Percentiles rank a stretch among this genome's conserved stretches.
These are phyloP conservation scores for Auxenochlorella pyrenoidosa DNA, from an alignment of 139 green algal species.

Conservation along the genomic window DNA sequence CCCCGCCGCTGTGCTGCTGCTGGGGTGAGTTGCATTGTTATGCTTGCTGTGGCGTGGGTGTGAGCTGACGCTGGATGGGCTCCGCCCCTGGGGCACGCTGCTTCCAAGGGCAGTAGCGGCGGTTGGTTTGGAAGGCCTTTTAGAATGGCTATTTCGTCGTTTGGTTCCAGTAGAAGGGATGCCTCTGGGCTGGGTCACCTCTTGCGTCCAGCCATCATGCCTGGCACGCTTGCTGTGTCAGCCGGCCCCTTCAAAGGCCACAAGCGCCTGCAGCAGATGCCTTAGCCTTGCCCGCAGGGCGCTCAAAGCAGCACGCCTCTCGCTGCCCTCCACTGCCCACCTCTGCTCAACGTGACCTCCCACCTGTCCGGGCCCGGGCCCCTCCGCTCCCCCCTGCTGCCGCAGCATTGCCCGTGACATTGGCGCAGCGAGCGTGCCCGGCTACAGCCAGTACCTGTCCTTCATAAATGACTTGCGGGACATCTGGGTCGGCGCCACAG, in stretches of 20 bases:
- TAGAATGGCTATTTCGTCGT: no score
- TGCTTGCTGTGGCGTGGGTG: not conserved
- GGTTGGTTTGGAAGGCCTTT: no score
- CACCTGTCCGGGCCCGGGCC: not conserved
- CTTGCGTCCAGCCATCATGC: no score
- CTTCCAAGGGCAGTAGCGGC: no score
- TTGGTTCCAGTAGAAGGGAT: no score
- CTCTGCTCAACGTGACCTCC: not conserved
- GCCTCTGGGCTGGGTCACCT: no score
- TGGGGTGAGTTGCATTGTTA: no score
- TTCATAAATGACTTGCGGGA: slow-evolving; percentile 36
- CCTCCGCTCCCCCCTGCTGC: not conserved
- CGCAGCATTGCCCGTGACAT: slow-evolving; percentile 2
- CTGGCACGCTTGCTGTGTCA: no score
- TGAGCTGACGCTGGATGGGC: not conserved
- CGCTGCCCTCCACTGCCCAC: not conserved
- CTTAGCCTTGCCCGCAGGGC: not conserved
- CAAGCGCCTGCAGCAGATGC: not conserved
- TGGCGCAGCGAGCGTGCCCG: slow-evolving; percentile 4
- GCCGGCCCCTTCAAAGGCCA: no score
- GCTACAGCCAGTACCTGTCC: slow-evolving; percentile 22
- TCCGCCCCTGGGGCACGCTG: no score
- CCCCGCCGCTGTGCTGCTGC: no score
- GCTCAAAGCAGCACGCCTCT: no score
- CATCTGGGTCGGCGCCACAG: slow-evolving; percentile 24